These are phyloP conservation scores for Chytriomyces sp. DNA, from an alignment of 192 early-diverging fungal genomes.

Conservation along the genomic window DNA sequence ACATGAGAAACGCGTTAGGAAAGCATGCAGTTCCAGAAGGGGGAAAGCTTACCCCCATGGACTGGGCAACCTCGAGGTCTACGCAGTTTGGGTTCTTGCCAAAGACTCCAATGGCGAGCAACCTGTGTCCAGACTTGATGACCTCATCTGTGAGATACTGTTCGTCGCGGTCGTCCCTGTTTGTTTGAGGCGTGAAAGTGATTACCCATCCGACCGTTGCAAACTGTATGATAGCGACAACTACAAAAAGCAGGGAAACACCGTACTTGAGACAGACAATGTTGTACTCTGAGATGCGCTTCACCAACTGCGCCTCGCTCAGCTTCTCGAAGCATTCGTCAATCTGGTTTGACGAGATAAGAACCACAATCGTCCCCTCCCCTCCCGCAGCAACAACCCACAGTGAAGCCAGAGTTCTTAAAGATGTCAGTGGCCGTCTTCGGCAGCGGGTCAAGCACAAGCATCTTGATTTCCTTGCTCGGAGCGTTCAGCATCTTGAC, in stretches of 20 bases:
- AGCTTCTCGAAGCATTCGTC: constrained; percentile 38
- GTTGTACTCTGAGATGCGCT: constrained; percentile 47
- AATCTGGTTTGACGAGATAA: constrained; percentile 4
- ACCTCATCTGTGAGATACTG: constrained; percentile 48
- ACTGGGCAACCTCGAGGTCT: constrained; percentile 40
- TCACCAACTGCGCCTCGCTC: constrained; percentile 46
- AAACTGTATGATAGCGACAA: too few species aligned
- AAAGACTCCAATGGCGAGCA: constrained; percentile 50
- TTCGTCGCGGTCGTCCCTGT: constrained; percentile 29
- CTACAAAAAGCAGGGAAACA: background rate
- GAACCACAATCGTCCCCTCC: background rate
- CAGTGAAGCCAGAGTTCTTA: constrained; percentile 35
- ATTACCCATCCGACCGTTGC: too few species aligned
- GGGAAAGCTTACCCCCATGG: constrained; percentile 44
- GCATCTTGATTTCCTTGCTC: constrained; percentile 36
- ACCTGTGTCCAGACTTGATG: constrained; percentile 41
- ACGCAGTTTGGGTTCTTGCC: constrained; percentile 38
- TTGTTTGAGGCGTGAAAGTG: too few species aligned
- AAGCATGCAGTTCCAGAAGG: constrained; percentile 28
- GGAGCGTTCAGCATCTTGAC: background rate
- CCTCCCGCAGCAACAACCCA: background rate
- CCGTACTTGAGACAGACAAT: constrained; percentile 46
- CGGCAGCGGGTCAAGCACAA: constrained; percentile 43
- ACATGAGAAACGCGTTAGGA: constrained; percentile 19
- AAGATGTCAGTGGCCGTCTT: constrained; percentile 39